phyloP scores from a whole-genome alignment of 495 filamentous ascomycete genomes.

The Opeltia flavorubescens region DNA sequence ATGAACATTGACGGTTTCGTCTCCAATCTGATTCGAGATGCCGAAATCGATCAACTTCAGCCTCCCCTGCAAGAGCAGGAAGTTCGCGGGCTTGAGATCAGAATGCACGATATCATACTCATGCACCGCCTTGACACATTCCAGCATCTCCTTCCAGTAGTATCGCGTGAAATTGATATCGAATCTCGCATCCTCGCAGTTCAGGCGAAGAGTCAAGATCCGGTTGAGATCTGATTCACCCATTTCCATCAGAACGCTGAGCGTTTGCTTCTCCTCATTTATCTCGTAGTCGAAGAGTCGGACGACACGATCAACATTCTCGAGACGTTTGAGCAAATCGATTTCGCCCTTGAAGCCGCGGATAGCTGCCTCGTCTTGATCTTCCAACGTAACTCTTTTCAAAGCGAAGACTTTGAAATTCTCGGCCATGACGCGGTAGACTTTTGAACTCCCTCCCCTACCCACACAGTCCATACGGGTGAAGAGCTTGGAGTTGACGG shows the following conservation, averaged over 20 bases:
- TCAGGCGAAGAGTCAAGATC: constrained; percentile 59
- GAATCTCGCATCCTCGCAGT: constrained; percentile 58
- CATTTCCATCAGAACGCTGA: constrained; percentile 94
- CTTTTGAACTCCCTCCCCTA: constrained; percentile 79
- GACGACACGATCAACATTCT: constrained; percentile 77
- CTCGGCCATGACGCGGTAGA: constrained; percentile 94
- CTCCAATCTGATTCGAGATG: constrained; percentile 93
- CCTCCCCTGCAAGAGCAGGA: constrained; percentile 70
- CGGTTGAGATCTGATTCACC: constrained; percentile 91
- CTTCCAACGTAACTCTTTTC: constrained; percentile 82
- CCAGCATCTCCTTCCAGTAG: constrained; percentile 99
- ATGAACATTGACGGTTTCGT: constrained; percentile 94
- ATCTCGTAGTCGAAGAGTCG: constrained; percentile 84
- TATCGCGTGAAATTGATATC: constrained; percentile 85
- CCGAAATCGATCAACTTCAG: constrained; percentile 91
- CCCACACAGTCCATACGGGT: constrained; percentile 81
- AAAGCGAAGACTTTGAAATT: constrained; percentile 88
- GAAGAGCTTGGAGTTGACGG: constrained; percentile 84
- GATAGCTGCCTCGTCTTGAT: constrained; percentile 71
- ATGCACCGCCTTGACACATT: constrained; percentile 83
- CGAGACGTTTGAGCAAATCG: constrained; percentile 69
- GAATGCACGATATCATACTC: constrained; percentile 84
- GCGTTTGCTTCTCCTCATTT: constrained; percentile 71
- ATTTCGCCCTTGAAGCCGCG: constrained; percentile 94
- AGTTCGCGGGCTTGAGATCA: constrained; percentile 91